Percentiles rank a stretch among this genome's conserved stretches.
Evolutionary conservation across 2,329 filamentous ascomycete genomes (phyloP).

Genomic region (Clonostachys byssicola): DNA sequence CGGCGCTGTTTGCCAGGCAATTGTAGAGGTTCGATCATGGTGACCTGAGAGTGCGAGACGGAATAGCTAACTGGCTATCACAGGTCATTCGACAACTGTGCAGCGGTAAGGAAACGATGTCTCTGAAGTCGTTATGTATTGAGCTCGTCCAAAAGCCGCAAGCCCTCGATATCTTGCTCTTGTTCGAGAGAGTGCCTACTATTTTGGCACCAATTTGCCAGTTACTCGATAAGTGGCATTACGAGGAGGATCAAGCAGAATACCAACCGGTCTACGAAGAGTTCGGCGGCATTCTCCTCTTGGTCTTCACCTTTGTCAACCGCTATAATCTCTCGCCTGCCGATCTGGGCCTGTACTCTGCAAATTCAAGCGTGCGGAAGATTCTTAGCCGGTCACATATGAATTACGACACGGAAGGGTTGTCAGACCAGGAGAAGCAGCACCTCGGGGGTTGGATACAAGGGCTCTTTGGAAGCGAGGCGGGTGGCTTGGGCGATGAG

Average conservation of each 20-base stretch:
- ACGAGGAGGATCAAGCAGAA: slow-evolving; percentile 80
- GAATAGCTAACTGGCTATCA: not conserved
- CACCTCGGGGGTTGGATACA: slow-evolving; percentile 73
- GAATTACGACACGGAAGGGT: slow-evolving; percentile 51
- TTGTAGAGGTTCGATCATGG: slow-evolving; percentile 56
- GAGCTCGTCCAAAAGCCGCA: slow-evolving; percentile 69
- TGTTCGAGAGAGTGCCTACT: slow-evolving; percentile 68
- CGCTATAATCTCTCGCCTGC: slow-evolving; percentile 63
- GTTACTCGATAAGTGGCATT: slow-evolving; percentile 73
- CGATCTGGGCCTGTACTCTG: slow-evolving; percentile 57
- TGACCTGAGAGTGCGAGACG: not conserved
- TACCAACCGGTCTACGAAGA: slow-evolving; percentile 86
- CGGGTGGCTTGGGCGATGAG: slow-evolving; percentile 71
- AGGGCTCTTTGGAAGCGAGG: slow-evolving; percentile 72
- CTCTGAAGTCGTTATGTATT: slow-evolving; percentile 70
- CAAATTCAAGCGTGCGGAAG: slow-evolving; percentile 65
- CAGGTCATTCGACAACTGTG: slow-evolving; percentile 68
- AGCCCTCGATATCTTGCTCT: slow-evolving; percentile 68
- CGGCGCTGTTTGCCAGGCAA: slow-evolving; percentile 75
- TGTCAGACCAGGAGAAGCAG: slow-evolving; percentile 59
- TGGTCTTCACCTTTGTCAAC: slow-evolving; percentile 71
- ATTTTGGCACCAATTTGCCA: slow-evolving; percentile 71
- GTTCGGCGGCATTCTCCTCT: slow-evolving; percentile 71
- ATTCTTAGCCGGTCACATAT: slow-evolving; percentile 58
- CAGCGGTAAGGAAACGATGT: slow-evolving; percentile 71